Evolutionary conservation across 73 alveolate genomes (phyloP).

Genomic region (Paramecium biaurelia): DNA sequence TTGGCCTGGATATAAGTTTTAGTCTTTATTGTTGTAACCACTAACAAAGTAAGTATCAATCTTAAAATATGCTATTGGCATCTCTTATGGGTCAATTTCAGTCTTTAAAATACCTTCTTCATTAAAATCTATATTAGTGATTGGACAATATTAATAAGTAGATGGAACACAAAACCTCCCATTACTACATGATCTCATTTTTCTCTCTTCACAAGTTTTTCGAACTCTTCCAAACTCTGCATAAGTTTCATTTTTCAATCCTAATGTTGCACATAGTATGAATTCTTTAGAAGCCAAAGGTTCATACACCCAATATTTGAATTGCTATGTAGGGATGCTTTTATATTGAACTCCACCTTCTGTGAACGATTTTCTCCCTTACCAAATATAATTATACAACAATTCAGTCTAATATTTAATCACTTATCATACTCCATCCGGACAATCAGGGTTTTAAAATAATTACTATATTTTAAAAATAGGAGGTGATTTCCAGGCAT

Average conservation of each 20-base stretch:
- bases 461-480: neutral
- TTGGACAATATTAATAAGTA: neutral
- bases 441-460: neutral
- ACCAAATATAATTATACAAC: neutral
- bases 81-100: neutral
- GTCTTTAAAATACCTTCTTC: neutral
- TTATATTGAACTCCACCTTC: neutral
- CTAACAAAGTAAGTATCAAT: neutral
- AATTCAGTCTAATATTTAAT: neutral
- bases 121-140: neutral
- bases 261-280: neutral
- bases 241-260: neutral
- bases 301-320: neutral
- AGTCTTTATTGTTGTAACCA: neutral
- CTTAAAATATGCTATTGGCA: constrained; percentile 9
- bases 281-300: neutral
- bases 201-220: constrained; percentile 1
- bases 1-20: neutral
- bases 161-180: constrained; percentile 23
- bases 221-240: neutral
- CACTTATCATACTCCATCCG: neutral
- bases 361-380: neutral
- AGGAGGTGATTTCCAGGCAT: constrained; percentile 34
- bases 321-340: neutral
- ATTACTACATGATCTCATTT: constrained; percentile 20